Evolutionary conservation across 805 yeast genomes (phyloP).

Genomic region (Ascoidea asiatica): DNA sequence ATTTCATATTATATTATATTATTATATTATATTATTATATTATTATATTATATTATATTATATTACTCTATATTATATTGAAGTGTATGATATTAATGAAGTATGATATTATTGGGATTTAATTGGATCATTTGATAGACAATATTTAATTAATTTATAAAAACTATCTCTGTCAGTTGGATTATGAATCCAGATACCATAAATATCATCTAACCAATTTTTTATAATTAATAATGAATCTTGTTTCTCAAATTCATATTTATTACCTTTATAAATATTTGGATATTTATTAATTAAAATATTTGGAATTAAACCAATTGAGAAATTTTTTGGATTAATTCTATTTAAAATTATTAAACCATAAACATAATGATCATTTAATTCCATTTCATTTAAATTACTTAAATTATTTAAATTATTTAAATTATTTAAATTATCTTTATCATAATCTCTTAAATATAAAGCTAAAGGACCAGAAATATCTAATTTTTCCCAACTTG

Average conservation of each 20-base stretch:
- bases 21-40: too few species aligned
- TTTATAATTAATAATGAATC: conserved; percentile 60
- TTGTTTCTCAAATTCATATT: conserved; percentile 42
- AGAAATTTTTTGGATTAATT: conserved; percentile 54
- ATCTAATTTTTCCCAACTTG: conserved; percentile 61
- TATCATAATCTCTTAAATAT: conserved; percentile 35
- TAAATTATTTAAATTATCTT: conserved; percentile 13
- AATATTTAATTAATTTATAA: conserved; percentile 26
- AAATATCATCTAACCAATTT: conserved; percentile 54
- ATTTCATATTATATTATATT: too few species aligned
- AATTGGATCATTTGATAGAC: background rate
- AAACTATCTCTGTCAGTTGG: conserved; percentile 51
- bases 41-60: background rate
- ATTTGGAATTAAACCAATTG: conserved; percentile 54
- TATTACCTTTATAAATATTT: conserved; percentile 19
- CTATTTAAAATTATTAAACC: conserved; percentile 64
- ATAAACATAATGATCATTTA: conserved; percentile 34
- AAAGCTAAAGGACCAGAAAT: conserved; percentile 59
- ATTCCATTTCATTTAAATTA: conserved; percentile 1
- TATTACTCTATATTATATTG: background rate
- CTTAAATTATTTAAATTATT: conserved; percentile 3
- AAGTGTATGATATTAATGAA: background rate
- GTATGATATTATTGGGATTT: background rate
- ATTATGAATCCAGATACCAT: conserved; percentile 69
- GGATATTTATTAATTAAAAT: conserved; percentile 28